A percentile compares a stretch with the other conserved stretches of the same genome.
These are phyloP conservation scores for Diaporthe ilicicola DNA, from an alignment of 2,329 filamentous ascomycete species.

Conservation along the genomic window DNA sequence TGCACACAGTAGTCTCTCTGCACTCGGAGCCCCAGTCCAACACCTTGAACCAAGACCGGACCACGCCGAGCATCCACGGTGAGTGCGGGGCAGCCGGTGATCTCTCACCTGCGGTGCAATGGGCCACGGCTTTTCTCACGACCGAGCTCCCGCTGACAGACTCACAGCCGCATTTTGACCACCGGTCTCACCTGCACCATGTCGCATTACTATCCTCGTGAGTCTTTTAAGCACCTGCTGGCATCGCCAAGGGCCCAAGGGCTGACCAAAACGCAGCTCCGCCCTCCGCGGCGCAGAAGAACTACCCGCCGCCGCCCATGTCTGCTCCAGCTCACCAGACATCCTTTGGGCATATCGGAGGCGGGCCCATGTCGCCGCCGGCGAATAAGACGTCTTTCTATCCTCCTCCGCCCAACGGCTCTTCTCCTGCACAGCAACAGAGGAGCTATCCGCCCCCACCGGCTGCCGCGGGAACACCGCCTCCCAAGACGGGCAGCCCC, in stretches of 20 bases:
- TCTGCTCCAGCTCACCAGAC: slow-evolving; percentile 47
- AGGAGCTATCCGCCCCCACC: slow-evolving; percentile 48
- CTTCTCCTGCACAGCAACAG: slow-evolving; percentile 40
- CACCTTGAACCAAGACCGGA: background rate
- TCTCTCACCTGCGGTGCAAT: slow-evolving; percentile 24
- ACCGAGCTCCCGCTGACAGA: slow-evolving; percentile 4
- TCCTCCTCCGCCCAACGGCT: slow-evolving; percentile 40
- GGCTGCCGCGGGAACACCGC: slow-evolving; percentile 42
- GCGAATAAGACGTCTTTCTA: slow-evolving; percentile 48
- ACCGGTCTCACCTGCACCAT: slow-evolving; percentile 28
- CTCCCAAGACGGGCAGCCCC: slow-evolving; percentile 40
- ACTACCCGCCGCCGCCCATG: slow-evolving; percentile 47
- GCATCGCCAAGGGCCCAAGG: background rate
- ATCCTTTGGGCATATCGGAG: slow-evolving; percentile 40
- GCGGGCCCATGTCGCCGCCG: slow-evolving; percentile 46
- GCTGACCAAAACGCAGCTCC: slow-evolving; percentile 37
- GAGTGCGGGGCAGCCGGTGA: slow-evolving; percentile 32
- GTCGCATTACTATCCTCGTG: slow-evolving; percentile 40
- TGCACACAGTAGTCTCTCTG: background rate
- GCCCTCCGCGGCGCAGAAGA: slow-evolving; percentile 38
- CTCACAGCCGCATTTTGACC: background rate
- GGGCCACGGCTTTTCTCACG: slow-evolving; percentile 15
- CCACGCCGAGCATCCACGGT: slow-evolving; percentile 19
- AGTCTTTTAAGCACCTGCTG: slow-evolving; percentile 3
- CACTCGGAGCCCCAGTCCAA: background rate